These are phyloP conservation scores for Leccinum obscurum DNA, from an alignment of 768 basidiomycete genomes.

Conservation along the genomic window DNA sequence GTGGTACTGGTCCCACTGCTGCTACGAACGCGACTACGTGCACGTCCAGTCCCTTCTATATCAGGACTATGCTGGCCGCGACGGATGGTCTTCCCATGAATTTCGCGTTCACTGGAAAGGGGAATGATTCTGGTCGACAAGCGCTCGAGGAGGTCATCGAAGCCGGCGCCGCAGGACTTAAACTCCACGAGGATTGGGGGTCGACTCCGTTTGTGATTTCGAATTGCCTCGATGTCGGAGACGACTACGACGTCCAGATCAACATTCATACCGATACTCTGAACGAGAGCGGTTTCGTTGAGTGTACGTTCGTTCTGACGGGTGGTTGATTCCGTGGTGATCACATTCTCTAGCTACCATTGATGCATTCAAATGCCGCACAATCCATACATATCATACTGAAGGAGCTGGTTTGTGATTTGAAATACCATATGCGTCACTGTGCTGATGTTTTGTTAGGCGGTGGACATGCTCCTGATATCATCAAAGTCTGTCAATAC, in stretches of 20 bases:
- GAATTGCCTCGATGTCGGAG: constrained; percentile 76
- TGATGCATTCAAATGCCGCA: constrained; percentile 82
- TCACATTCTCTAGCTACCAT: constrained; percentile 64
- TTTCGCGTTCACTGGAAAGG: constrained; percentile 95
- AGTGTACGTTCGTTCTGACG: constrained; percentile 56
- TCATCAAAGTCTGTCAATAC: constrained; percentile 93
- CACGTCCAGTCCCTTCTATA: constrained; percentile 87
- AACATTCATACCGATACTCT: constrained; percentile 96
- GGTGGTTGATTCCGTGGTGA: not conserved
- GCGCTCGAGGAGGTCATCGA: constrained; percentile 79
- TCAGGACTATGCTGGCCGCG: constrained; percentile 87
- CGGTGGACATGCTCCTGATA: constrained; percentile 96
- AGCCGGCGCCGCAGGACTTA: constrained; percentile 87
- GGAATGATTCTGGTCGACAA: constrained; percentile 79
- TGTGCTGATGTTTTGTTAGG: constrained; percentile 40
- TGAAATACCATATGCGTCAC: not conserved
- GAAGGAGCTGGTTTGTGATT: constrained; percentile 80
- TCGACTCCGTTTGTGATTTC: constrained; percentile 80
- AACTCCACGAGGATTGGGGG: constrained; percentile 99
- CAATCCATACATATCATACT: constrained; percentile 96
- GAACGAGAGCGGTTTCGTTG: constrained; percentile 97
- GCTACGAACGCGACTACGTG: constrained; percentile 92
- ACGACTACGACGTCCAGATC: constrained; percentile 93
- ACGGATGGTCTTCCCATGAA: constrained; percentile 91
- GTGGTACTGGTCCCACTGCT: constrained; percentile 91